Percentiles rank a stretch among this genome's conserved stretches.
Evolutionary conservation across 495 filamentous ascomycete genomes (phyloP).

Genomic region (Letharia columbiana): DNA sequence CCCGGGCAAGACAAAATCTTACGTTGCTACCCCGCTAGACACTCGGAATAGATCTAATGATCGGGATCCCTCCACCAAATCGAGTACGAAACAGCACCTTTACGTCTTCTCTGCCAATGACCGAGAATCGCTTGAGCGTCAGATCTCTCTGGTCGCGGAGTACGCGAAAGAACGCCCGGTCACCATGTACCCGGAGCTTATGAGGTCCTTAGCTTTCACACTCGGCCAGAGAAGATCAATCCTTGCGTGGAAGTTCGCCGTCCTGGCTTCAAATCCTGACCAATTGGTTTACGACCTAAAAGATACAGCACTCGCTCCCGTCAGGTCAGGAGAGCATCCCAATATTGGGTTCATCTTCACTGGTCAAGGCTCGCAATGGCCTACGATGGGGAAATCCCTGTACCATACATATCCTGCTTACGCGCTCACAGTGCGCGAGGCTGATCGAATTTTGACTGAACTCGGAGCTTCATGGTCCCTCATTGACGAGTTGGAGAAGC

Average conservation of each 20-base stretch:
- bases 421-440: background rate
- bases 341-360: slow-evolving; percentile 34
- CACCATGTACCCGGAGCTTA: background rate
- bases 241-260: slow-evolving; percentile 26
- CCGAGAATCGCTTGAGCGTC: background rate
- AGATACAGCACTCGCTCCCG: slow-evolving; percentile 8
- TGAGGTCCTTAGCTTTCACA: slow-evolving; percentile 29
- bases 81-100: background rate
- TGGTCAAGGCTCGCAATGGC: slow-evolving; percentile 66
- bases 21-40: no score
- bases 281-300: slow-evolving; percentile 8
- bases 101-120: slow-evolving; percentile 4
- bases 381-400: slow-evolving; percentile 41
- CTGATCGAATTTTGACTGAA: background rate
- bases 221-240: slow-evolving; percentile 26
- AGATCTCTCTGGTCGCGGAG: background rate
- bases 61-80: no score
- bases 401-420: slow-evolving; percentile 1
- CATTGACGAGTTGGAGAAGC: background rate
- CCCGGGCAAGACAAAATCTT: no score
- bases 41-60: no score
- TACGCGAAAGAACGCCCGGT: background rate
- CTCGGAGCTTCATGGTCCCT: slow-evolving; percentile 18
- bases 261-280: slow-evolving; percentile 8
- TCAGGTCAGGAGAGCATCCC: slow-evolving; percentile 15